Base-by-base conservation (phyloP, 2,329 filamentous ascomycete genomes). In the Botrytis fragariae region DNA sequence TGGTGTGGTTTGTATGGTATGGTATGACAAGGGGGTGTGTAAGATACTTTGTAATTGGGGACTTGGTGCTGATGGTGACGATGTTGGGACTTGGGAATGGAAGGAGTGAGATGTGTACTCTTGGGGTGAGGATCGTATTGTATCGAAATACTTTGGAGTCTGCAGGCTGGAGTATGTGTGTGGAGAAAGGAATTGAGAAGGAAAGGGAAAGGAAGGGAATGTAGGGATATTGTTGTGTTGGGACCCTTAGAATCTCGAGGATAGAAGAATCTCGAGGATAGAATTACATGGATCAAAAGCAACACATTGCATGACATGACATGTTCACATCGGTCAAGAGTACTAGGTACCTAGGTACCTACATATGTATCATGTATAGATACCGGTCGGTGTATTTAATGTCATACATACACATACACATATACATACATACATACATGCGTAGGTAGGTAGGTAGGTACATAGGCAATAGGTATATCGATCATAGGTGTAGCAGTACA, bases 141-240 rank as follows among this genome's bases (percentile, higher is more conserved):
- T 51, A n/a, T 51, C 25, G 10, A n/a, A 51, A 48, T 48, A 4
- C 45, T 48, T 8, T 48, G 22, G 22, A 2, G 22, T 48, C 22
- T 48, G 9, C 2, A 45, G 1, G 22, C 44, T 22, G 8, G 0
- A 45, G 0, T 45, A 2, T 25, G 10, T 29, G 5, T 18, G 2
- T 18, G 3, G 3, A 29, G 51, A 54, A 54, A 57, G 1, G n/a
- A 29, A 57, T 29, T 16, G n/a, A 29, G 25, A 35, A 35, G 4
- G 3, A 4, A 35, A 35, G 32, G 4, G 32, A 57, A 16, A 57
- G 14, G 14, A 18, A 29, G 9, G 8, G 20, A 10, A 22, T 22
- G 18, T 22, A 45, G 39, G 39, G 14, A 20, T 3, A 44, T 44
- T 44, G 42, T 16, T 4, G 16, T 12, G 14, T 35, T 35, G 32